Evolutionary conservation across 345 rosid species (phyloP).

Genomic region (Physaria fendleri): DNA sequence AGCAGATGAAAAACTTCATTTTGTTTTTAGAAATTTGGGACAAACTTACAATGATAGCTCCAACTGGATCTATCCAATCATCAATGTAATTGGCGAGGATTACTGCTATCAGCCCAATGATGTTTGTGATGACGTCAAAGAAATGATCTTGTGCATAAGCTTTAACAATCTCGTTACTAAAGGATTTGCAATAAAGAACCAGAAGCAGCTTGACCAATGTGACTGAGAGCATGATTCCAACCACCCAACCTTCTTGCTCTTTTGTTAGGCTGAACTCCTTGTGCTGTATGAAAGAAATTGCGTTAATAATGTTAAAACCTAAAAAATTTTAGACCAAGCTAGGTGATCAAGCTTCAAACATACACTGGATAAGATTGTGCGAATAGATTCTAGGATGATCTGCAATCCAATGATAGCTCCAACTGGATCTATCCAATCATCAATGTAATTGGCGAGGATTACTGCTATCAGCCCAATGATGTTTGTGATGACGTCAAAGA

Average conservation of each 20-base stretch:
- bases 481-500: slow-evolving; percentile 93
- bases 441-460: slow-evolving; percentile 77
- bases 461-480: slow-evolving; percentile 90
- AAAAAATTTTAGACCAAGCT: slow-evolving; percentile 4
- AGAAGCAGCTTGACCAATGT: slow-evolving; percentile 73
- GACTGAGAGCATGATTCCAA: slow-evolving; percentile 93
- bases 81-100: slow-evolving; percentile 80
- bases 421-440: slow-evolving; percentile 87
- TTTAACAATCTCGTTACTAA: slow-evolving; percentile 82
- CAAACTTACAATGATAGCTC: slow-evolving; percentile 88
- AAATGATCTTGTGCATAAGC: slow-evolving; percentile 99
- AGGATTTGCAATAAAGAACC: slow-evolving; percentile 70
- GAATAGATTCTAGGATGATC: too few species aligned
- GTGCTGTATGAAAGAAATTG: slow-evolving; percentile 44
- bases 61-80: slow-evolving; percentile 91
- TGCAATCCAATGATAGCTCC: slow-evolving; percentile 99
- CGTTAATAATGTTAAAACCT: slow-evolving; percentile 3
- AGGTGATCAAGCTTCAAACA: too few species aligned
- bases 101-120: slow-evolving; percentile 90
- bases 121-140: slow-evolving; percentile 88
- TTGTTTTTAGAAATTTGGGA: neutral
- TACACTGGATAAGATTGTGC: too few species aligned
- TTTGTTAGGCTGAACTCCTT: slow-evolving; percentile 51
- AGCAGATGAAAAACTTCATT: neutral
- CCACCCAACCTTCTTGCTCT: slow-evolving; percentile 84